Evolutionary conservation across 805 yeast genomes (phyloP), one percentile per base, ranked within the genome.

Genomic region (Wickerhamiella domercqiae): DNA sequence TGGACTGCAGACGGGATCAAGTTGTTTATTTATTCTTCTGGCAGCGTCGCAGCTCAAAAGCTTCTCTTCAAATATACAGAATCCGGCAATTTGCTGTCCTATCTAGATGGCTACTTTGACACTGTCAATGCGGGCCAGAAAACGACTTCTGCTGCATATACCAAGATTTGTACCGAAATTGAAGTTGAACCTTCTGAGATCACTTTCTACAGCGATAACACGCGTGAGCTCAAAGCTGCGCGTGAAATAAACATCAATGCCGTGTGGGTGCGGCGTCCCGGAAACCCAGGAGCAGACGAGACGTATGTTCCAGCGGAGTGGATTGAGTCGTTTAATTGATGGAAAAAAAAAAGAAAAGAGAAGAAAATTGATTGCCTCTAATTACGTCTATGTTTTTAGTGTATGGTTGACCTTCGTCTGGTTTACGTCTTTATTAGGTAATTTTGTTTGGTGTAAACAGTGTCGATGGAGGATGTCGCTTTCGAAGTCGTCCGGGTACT

Each of bases 41-140:
- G 97, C 0, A 76, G 90, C 31, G 73, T 86, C 18, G 70, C 74
- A 41, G 96, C 96, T 0, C 97, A 86, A 49, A 78, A 75, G 48
- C 60, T 86, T 42, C 58, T 86, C 40, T 82, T 86, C 51, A 29
- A 16, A 9, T 69, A 79, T 52, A 86, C 79, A 7, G 60, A 60
- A 37, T 57, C 60, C 3, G 54, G 55, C 4, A 54, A 50, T 6
- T 52, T 57, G 9, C 80, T 79, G 54, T 54, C 56, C 1, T 53
- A 55, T 17, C 52, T 86, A 16, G 42, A 60, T 5, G 93, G 78
- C 13, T 86, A 83, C 58, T 86, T 73, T 52, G 97, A 86, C 56
- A 83, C 93, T 22, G 73, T 73, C 25, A 81, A 84, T 7, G 71
- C 83, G 2, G 96, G 97, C 0, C 69, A 64, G 43, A 86, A 86